Evolutionary conservation across 1,284 basidiomycete species (phyloP).

Genomic region (Earliella scabrosa): DNA sequence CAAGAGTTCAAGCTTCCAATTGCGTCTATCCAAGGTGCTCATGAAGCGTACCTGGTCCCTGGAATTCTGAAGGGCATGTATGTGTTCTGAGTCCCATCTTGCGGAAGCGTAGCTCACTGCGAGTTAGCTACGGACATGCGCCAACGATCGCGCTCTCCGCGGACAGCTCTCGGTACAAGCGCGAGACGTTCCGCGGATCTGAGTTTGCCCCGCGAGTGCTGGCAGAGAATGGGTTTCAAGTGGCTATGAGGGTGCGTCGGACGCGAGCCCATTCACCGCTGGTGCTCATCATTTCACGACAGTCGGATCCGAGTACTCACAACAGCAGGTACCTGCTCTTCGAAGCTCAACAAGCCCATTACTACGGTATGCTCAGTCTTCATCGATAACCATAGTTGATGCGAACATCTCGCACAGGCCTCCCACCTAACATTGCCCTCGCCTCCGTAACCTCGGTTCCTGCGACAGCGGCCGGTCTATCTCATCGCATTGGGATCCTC

Average conservation of each 20-base stretch:
- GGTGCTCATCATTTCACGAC: not conserved
- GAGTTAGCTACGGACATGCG: conserved; percentile 41
- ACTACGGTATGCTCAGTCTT: conserved; percentile 51
- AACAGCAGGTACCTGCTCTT: conserved; percentile 82
- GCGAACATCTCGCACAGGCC: conserved; percentile 33
- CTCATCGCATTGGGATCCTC: conserved; percentile 82
- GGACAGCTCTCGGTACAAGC: conserved; percentile 69
- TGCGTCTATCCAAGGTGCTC: conserved; percentile 86
- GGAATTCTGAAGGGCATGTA: conserved; percentile 77
- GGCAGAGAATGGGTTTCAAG: conserved; percentile 73
- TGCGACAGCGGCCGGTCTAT: conserved; percentile 77
- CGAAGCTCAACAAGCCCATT: conserved; percentile 89
- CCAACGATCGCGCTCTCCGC: conserved; percentile 85
- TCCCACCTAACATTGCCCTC: conserved; percentile 63
- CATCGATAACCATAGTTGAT: not conserved
- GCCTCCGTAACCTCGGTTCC: conserved; percentile 81
- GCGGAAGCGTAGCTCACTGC: conserved; percentile 26
- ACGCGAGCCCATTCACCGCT: no score
- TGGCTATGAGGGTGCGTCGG: conserved; percentile 72
- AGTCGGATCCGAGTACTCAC: conserved; percentile 75
- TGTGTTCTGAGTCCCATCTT: conserved; percentile 21
- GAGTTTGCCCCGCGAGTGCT: conserved; percentile 85
- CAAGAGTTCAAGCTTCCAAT: conserved; percentile 84
- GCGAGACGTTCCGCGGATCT: conserved; percentile 84
- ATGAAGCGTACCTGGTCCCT: conserved; percentile 85